Base-by-base conservation (phyloP, 225 moss, liverwort and hornwort genomes). In the Sphagnum contortum region DNA sequence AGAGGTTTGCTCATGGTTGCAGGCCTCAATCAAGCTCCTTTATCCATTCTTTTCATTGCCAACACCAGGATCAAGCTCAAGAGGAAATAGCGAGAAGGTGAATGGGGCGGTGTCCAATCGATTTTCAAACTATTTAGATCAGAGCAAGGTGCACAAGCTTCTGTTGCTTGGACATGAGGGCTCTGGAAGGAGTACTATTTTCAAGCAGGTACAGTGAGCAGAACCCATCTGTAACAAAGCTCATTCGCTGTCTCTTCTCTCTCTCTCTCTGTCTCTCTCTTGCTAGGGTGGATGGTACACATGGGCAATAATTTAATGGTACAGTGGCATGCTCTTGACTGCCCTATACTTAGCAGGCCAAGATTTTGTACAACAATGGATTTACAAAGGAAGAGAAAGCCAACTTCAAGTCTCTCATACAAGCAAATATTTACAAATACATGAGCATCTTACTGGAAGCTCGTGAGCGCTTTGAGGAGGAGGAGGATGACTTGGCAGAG, bases 21-120 rank as follows among this genome's bases (percentile, higher is more conserved):
- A 98, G 93, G 85, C 88, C 48, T 93, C 91, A 66, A 89, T 93
- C 84, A 91, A 82, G 71, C 71, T 93, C 66, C 77, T 98, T 67
- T 93, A 88, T 79, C 93, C 98, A 48, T 83, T 98, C 76, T 93
- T 98, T 72, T 98, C 98, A 65, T 64, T 93, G 79, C 93, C 93
- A 73, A 98, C 84, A 58, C 98, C 91, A 50, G 76, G 78, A 58
- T 85, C 79, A 50, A 90, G 78, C 79, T 13, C 12, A 3, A 72
- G 83, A 48, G 66, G 67, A 64, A 67, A 73, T 12, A 80, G 76
- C 65, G 74, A 76, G 47, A 73, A 67, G 68, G 76, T 56, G 2
- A 77, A 75, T 44, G 78, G 75, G 55, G 29, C 29, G 29, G 75
- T 74, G 45, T 85, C 84, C 49, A 70, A 75, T 52, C 72, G 83